A percentile compares a stretch with the other conserved stretches of the same genome.
Conservation (phyloP, 345 rosid genomes). For the Iberis pinnata region DNA sequence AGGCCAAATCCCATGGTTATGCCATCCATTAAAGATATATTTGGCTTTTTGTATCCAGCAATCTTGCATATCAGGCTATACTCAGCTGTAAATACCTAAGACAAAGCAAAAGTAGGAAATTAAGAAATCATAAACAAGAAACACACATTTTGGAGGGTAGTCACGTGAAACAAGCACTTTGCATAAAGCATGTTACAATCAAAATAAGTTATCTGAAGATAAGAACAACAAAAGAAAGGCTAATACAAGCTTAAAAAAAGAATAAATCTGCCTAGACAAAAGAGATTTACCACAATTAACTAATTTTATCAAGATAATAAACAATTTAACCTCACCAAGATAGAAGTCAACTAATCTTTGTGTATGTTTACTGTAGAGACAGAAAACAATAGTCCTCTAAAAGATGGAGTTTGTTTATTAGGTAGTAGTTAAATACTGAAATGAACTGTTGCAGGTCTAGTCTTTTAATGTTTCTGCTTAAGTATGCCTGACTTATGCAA, state of each 20-base stretch:
- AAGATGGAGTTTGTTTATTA: neutral
- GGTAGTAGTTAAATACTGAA: neutral
- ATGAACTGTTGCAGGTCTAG: neutral
- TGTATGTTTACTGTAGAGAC: neutral
- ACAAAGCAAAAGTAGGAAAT: conserved; percentile 8
- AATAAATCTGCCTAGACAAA: neutral
- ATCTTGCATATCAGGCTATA: conserved; percentile 86
- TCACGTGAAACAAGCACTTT: neutral
- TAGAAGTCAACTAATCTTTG: neutral
- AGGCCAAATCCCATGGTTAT: conserved; percentile 92
- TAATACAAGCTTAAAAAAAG: neutral
- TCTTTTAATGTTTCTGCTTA: neutral
- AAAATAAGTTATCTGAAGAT: neutral
- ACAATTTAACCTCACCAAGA: neutral
- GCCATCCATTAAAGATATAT: conserved; percentile 88
- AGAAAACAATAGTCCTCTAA: neutral
- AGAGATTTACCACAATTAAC: conserved; percentile 7
- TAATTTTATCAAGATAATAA: neutral
- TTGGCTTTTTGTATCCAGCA: conserved; percentile 76
- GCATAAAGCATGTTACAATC: neutral
- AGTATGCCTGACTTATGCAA: neutral
- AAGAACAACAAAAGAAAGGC: neutral
- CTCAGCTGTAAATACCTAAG: conserved; percentile 78
- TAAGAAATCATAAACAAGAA: conserved; percentile 11
- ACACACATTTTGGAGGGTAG: neutral